Evolutionary conservation across 148 eudicot species (phyloP).

Genomic region (Heliamphora exappendiculata): DNA sequence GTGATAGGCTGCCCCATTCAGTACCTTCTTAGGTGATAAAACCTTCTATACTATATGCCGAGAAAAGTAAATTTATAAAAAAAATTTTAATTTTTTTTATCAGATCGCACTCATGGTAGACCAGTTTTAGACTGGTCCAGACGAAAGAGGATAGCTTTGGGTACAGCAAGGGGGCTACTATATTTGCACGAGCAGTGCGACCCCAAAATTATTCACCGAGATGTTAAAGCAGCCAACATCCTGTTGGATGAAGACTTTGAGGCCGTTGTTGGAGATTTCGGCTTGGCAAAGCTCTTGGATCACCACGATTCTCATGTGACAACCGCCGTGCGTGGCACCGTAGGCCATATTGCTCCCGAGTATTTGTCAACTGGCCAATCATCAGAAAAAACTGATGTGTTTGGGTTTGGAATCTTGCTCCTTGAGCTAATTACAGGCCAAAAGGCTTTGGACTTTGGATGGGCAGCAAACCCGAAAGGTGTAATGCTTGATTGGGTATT

Average conservation of each 20-base stretch:
- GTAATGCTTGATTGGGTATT: conserved; percentile 92
- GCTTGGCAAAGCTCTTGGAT: conserved; percentile 86
- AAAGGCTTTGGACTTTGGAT: conserved; percentile 77
- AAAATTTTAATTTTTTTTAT: conserved; percentile 4
- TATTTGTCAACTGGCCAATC: conserved; percentile 87
- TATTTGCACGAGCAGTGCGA: conserved; percentile 91
- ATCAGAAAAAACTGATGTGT: conserved; percentile 94
- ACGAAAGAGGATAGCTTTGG: conserved; percentile 76
- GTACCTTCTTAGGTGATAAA: too few species aligned
- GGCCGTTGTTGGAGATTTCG: conserved; percentile 94
- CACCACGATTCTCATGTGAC: conserved; percentile 85
- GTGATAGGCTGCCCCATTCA: too few species aligned
- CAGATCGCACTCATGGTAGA: conserved; percentile 61
- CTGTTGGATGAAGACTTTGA: conserved; percentile 86
- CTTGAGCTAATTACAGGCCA: conserved; percentile 89
- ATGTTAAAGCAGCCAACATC: conserved; percentile 93
- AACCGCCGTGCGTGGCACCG: conserved; percentile 89
- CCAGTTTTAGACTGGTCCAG: conserved; percentile 83
- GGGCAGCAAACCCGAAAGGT: conserved; percentile 75
- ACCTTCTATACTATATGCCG: too few species aligned
- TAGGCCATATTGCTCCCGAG: conserved; percentile 96
- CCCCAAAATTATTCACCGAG: conserved; percentile 90
- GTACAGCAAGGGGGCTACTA: conserved; percentile 81
- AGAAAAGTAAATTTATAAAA: background rate
- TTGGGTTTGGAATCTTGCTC: conserved; percentile 86